Base-by-base conservation (phyloP, 495 filamentous ascomycete species). In the Venustampulla echinocandica region DNA sequence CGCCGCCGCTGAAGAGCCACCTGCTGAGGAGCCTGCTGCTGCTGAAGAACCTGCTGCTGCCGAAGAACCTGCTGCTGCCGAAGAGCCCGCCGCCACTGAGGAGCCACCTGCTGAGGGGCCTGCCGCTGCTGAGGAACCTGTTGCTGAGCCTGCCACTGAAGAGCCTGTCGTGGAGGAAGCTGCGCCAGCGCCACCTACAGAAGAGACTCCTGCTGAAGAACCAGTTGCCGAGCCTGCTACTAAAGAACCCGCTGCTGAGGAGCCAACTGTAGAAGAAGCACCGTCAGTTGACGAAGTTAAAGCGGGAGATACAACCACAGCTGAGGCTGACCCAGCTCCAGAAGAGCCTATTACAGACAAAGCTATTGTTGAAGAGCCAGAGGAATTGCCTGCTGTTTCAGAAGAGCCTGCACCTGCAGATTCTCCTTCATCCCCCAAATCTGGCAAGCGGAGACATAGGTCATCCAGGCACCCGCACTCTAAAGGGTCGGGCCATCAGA, bases 341-440 rank as follows among this genome's bases (percentile, higher is more conserved):
- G 44, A 43, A 15, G 55, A 50, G 19, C 23, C 53, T 22, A 48
- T 49, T 14, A 53, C 55, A 18, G 53, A 61, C n/a, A 42, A 48
- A 15, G 25, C 1, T 9, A 40, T 53, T 33, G 41, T 53, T 21
- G 54, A 50, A 21, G 46, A 56, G 37, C 50, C 56, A 18, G 48
- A 53, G 38, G 35, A 53, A 27, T 19, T 57, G 20, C 23, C 49
- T 10, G 39, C 48, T 19, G 45, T 34, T 3, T 28, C 41, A 20
- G 49, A 52, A 32, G 48, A 32, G n/a, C 18, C 36, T 24, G 10
- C 36, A 17, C 27, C 25, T 17, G 22, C 19, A 11, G 41, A 42
- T 18, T 11, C 50, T 37, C 44, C 53, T 5, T 25, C 22, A 34
- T 47, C 54, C 27, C 38, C 50, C 3, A 44, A 53, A 30, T 44